A percentile compares a stretch with the other conserved stretches of the same genome.
Conservation (phyloP, 1,284 basidiomycete genomes). For the Hemileia vastatrix region DNA sequence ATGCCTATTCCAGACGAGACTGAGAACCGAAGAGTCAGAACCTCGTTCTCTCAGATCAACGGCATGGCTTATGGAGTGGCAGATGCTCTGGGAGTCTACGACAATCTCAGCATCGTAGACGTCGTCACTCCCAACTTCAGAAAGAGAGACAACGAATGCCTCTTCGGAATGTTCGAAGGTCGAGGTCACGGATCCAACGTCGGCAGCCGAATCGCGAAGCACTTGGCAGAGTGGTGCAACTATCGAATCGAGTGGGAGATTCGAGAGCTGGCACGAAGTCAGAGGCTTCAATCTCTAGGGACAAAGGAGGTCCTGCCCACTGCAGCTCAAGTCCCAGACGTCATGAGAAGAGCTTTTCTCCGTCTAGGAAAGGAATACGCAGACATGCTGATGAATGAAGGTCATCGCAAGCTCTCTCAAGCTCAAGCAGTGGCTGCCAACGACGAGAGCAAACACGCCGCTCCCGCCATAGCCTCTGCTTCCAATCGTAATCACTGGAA, state of each 20-base stretch:
- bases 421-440: slow-evolving; percentile 51
- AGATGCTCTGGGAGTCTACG: slow-evolving; percentile 75
- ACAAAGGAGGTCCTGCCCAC: background rate
- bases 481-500: slow-evolving; percentile 44
- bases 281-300: background rate
- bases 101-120: slow-evolving; percentile 74
- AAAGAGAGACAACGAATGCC: slow-evolving; percentile 62
- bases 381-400: too few relatives aligned
- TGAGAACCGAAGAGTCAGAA: slow-evolving; percentile 81
- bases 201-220: slow-evolving; percentile 37
- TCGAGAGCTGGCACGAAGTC: slow-evolving; percentile 6
- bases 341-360: slow-evolving; percentile 73
- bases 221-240: slow-evolving; percentile 35
- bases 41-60: slow-evolving; percentile 79
- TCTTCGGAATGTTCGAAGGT: slow-evolving; percentile 88
- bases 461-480: slow-evolving; percentile 29
- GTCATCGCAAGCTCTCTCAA: slow-evolving; percentile 58
- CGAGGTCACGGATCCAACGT: too few relatives aligned
- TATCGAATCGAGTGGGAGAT: slow-evolving; percentile 35
- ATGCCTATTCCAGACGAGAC: slow-evolving; percentile 86
- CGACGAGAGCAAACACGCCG: slow-evolving; percentile 28
- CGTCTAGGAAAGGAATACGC: slow-evolving; percentile 60
- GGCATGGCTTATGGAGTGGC: slow-evolving; percentile 94
- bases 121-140: slow-evolving; percentile 84
- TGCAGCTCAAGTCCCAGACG: slow-evolving; percentile 60